phyloP scores from a whole-genome alignment of 140 eudicot genomes.

The Bidens hawaiensis region DNA sequence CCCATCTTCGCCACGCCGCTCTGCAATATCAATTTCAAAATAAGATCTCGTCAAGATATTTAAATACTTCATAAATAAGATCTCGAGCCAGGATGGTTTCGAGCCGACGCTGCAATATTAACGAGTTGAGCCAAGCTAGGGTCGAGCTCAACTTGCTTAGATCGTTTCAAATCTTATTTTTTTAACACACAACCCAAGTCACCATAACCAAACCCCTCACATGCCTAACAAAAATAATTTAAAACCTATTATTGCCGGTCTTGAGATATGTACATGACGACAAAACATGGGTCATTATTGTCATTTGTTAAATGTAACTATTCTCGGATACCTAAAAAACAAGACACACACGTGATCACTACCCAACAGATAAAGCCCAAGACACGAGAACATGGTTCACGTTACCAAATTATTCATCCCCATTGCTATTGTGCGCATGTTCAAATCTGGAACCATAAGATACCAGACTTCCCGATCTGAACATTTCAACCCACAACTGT shows the following conservation, averaged over 20 bases:
- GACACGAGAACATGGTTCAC: slow-evolving; percentile 27
- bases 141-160: too few relatives aligned
- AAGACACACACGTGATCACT: slow-evolving; percentile 35
- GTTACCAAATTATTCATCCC: slow-evolving; percentile 13
- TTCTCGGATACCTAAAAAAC: not conserved
- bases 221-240: not conserved
- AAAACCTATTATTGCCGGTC: not conserved
- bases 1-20: slow-evolving; percentile 59
- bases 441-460: slow-evolving; percentile 20
- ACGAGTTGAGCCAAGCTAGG: too few relatives aligned
- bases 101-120: too few relatives aligned
- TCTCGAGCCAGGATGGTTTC: too few relatives aligned
- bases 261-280: not conserved
- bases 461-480: not conserved
- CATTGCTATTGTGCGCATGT: slow-evolving; percentile 21
- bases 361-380: slow-evolving; percentile 18
- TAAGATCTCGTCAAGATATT: not conserved
- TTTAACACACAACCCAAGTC: too few relatives aligned
- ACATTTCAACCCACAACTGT: not conserved
- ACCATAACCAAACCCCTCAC: not conserved
- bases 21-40: slow-evolving; percentile 37
- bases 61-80: not conserved
- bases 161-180: too few relatives aligned
- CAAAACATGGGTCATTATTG: not conserved
- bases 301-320: not conserved